Evolutionary conservation across 2,329 filamentous ascomycete species (phyloP).

Genomic region (Xylaria sp.): DNA sequence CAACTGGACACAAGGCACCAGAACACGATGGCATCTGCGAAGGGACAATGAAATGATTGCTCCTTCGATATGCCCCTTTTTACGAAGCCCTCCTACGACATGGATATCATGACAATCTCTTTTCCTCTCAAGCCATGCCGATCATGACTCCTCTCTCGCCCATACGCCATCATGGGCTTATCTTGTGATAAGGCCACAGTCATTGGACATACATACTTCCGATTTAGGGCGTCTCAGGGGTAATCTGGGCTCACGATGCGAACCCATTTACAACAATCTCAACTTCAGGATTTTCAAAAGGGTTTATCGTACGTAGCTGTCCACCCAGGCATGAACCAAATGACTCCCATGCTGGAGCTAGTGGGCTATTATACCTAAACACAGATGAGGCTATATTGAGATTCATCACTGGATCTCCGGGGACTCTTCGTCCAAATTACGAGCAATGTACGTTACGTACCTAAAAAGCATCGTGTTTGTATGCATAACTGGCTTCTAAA

Average conservation of each 20-base stretch:
- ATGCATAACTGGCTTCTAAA: background rate
- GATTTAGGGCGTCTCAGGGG: background rate
- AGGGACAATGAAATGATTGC: background rate
- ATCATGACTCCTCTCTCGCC: background rate
- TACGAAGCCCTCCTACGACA: background rate
- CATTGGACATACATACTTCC: background rate
- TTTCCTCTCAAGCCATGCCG: background rate
- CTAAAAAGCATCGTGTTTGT: background rate
- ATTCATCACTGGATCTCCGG: background rate
- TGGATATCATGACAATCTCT: background rate
- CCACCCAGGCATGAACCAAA: no score
- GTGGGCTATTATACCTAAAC: no score
- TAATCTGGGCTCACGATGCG: background rate
- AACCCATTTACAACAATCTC: no score
- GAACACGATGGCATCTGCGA: background rate
- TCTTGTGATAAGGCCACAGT: background rate
- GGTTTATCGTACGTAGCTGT: no score
- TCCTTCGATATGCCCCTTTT: background rate
- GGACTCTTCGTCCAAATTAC: background rate
- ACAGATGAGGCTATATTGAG: background rate
- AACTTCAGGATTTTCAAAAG: no score
- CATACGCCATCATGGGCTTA: background rate
- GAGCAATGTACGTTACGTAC: background rate
- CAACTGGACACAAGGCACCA: background rate
- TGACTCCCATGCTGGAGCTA: no score